Conservation (phyloP, 78 protist genomes). For the Dictyostelium brefeldianum region DNA sequence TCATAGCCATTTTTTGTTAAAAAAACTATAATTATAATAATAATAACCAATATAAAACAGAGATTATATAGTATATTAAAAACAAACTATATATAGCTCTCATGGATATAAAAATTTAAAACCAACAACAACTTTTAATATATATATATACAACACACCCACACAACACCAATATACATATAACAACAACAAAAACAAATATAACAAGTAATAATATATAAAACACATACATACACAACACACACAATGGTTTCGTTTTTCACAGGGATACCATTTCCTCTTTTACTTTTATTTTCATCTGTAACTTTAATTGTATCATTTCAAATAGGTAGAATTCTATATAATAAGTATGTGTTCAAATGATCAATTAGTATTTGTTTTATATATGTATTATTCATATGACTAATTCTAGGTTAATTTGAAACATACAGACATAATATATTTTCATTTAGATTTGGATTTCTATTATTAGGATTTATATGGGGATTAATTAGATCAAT, state of each 20-base stretch:
- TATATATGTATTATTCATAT: no score
- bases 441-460: constrained; percentile 79
- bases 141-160: background rate
- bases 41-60: no score
- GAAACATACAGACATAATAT: constrained; percentile 56
- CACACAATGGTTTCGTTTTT: constrained; percentile 13
- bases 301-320: constrained; percentile 41
- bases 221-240: background rate
- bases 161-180: background rate
- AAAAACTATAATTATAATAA: no score
- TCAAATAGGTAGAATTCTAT: constrained; percentile 66
- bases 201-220: background rate
- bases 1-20: no score
- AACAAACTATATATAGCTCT: background rate
- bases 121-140: background rate
- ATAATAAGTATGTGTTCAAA: constrained; percentile 47
- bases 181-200: background rate
- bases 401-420: no score
- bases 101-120: constrained; percentile 13
- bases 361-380: no score
- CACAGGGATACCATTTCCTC: constrained; percentile 4
- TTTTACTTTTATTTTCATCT: constrained; percentile 36
- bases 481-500: constrained; percentile 64
- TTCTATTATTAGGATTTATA: constrained; percentile 47
- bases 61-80: background rate